Conservation (phyloP, 306 rosid species). For the Cicer arietinum region DNA sequence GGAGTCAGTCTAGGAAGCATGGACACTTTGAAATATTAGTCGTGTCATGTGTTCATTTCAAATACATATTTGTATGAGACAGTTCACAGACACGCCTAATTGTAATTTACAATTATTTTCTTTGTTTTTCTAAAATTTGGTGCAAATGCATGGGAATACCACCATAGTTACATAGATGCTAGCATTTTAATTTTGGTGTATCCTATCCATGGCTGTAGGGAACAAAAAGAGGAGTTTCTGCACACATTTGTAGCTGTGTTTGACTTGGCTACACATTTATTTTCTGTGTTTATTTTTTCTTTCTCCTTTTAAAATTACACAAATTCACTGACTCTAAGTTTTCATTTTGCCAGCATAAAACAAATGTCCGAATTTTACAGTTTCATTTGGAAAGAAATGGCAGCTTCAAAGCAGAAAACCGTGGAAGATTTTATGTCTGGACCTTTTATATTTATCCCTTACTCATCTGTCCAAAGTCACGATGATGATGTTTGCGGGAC, state of each 20-base stretch:
- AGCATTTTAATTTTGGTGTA: neutral
- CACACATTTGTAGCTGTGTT: constrained; percentile 11
- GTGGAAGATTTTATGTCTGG: constrained; percentile 66
- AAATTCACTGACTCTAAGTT: constrained; percentile 27
- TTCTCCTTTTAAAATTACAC: neutral
- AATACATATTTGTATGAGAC: too few species aligned
- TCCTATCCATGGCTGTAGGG: neutral
- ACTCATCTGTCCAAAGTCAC: constrained; percentile 54
- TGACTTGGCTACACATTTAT: constrained; percentile 22
- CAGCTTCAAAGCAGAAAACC: constrained; percentile 62
- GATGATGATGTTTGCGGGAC: constrained; percentile 70
- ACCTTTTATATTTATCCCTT: constrained; percentile 78
- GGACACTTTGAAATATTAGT: too few species aligned
- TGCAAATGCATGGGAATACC: too few species aligned
- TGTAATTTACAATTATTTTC: too few species aligned
- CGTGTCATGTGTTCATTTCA: too few species aligned
- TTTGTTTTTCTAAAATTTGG: too few species aligned
- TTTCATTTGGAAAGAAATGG: constrained; percentile 81
- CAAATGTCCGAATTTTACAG: constrained; percentile 85
- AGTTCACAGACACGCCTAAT: too few species aligned
- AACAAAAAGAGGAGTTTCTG: constrained; percentile 6
- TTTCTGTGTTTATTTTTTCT: constrained; percentile 11
- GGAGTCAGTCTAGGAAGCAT: too few species aligned
- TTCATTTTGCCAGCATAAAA: constrained; percentile 58
- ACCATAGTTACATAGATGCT: neutral